Base-by-base conservation (phyloP, 75 land plant species). In the Sequoiadendron giganteum region DNA sequence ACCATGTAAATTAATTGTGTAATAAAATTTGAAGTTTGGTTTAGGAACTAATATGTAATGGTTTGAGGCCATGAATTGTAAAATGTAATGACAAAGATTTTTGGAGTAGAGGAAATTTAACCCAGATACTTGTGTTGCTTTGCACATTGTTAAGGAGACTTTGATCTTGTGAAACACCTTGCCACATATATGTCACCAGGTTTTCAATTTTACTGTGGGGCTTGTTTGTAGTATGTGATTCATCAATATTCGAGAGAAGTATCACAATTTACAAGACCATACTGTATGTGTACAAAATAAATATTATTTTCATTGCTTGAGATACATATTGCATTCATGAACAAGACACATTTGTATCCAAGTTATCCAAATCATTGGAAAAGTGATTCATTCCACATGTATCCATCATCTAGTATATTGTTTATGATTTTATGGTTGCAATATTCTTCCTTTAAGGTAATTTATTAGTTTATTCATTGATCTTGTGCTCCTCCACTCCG, bases 401-500 rank as follows among this genome's bases (percentile, higher is more conserved):
- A 40, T 14, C 84, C 48, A 42, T 82, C 84, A n/a, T n/a, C 30
- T 42, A 82, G 47, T 43, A 4, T n/a, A 11, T 11, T 45, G 32
- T 25, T 82, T 82, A 52, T 28, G 52, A n/a, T 45, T 82, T 82
- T 47, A 45, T 82, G 52, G 25, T 45, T 32, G 13, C 32, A 82
- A 82, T 45, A 32, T 82, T 82, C 84, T 82, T 82, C 49, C 14
- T 82, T 47, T 52, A 82, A 0, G 89, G 90, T 90, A 88, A 91
- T 65, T 84, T 86, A 85, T 70, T 90, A 3, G 92, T 93, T 79
- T 48, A 88, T 75, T 90, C 90, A 14, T 92, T 86, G 16, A 96
- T 47, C 90, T 95, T 95, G 76, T 84, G 61, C 58, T 89, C 89
- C 84, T 96, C 97, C 9, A 96, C 95, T 83, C 79, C 84, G 7